These are phyloP conservation scores for Kurtzmaniella fragi DNA, from an alignment of 805 yeast genomes.

Conservation along the genomic window DNA sequence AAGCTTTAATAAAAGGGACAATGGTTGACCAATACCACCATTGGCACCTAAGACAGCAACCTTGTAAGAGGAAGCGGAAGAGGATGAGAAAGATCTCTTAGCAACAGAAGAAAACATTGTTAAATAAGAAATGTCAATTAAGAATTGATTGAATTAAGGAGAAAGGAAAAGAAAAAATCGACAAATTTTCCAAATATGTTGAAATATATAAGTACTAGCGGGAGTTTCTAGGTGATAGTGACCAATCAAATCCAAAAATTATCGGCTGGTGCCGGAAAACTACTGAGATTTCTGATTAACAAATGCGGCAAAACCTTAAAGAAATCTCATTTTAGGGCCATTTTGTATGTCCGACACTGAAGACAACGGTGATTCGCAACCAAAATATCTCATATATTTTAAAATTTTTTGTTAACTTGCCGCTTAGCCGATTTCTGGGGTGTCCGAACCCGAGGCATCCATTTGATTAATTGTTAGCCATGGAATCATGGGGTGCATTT, in stretches of 20 bases:
- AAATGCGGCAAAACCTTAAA: too few relatives aligned
- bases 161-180: not conserved
- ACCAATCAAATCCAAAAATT: not conserved
- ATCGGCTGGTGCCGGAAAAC: not conserved
- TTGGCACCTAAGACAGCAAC: constrained; percentile 80
- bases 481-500: too few relatives aligned
- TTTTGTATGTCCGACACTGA: not conserved
- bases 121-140: constrained; percentile 5
- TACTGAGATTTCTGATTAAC: too few relatives aligned
- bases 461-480: too few relatives aligned
- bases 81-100: constrained; percentile 61
- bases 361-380: not conserved
- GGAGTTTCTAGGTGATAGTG: not conserved
- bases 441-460: too few relatives aligned
- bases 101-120: constrained; percentile 55
- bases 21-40: constrained; percentile 86
- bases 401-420: too few relatives aligned
- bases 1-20: constrained; percentile 63
- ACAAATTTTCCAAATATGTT: not conserved
- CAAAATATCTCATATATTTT: not conserved
- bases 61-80: constrained; percentile 60
- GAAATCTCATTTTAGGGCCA: not conserved
- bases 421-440: too few relatives aligned
- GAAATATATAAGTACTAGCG: too few relatives aligned
- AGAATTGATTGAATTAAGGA: not conserved